These are phyloP conservation scores for Sclerotinia nivalis DNA, from an alignment of 2,329 filamentous ascomycete species.

Conservation along the genomic window DNA sequence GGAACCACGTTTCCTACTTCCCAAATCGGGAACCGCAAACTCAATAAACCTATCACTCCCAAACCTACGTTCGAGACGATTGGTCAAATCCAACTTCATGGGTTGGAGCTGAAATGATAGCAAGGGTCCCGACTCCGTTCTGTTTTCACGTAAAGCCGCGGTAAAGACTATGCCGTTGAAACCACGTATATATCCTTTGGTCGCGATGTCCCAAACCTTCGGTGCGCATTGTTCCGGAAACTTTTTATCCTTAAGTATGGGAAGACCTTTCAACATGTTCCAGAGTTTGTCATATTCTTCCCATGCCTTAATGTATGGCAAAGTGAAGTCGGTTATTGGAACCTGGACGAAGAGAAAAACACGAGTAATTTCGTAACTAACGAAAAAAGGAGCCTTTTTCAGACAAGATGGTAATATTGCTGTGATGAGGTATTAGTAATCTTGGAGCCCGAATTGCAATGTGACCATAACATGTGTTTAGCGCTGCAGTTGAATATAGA, in stretches of 20 bases:
- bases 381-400: conserved; percentile 26
- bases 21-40: conserved; percentile 51
- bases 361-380: conserved; percentile 40
- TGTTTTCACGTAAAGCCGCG: conserved; percentile 46
- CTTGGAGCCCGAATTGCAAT: background rate
- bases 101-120: conserved; percentile 52
- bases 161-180: conserved; percentile 50
- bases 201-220: conserved; percentile 47
- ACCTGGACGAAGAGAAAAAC: conserved; percentile 37
- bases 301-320: conserved; percentile 40
- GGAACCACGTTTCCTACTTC: conserved; percentile 33
- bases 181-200: conserved; percentile 31
- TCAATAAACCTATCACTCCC: conserved; percentile 61
- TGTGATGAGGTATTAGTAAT: conserved; percentile 18
- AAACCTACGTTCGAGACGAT: conserved; percentile 57
- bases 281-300: conserved; percentile 49
- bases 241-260: conserved; percentile 46
- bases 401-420: conserved; percentile 33
- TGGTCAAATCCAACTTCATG: conserved; percentile 50
- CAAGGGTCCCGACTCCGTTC: conserved; percentile 42
- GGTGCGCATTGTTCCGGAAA: conserved; percentile 51
- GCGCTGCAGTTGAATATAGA: background rate
- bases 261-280: conserved; percentile 44
- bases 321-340: conserved; percentile 29
- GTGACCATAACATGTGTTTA: background rate